These are phyloP conservation scores for Cerioporus squamosus DNA, from an alignment of 1,284 basidiomycete genomes.

Conservation along the genomic window DNA sequence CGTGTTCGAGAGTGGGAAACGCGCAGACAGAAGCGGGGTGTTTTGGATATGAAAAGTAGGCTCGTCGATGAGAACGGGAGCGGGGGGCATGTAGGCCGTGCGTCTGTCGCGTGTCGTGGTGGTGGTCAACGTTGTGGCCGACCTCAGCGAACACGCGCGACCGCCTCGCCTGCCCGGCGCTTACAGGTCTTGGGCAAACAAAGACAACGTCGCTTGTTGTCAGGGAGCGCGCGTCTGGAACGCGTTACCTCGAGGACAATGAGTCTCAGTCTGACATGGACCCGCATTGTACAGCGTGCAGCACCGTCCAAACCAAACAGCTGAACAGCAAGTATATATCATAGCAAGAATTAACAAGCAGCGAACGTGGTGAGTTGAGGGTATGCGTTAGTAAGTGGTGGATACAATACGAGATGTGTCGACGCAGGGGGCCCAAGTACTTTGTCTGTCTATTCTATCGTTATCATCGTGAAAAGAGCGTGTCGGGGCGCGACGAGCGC, in stretches of 20 bases:
- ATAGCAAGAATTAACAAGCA: background rate
- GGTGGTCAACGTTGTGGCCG: constrained; percentile 24
- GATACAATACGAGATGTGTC: constrained; percentile 10
- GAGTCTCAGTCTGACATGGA: too few relatives aligned
- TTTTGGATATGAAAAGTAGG: constrained; percentile 2
- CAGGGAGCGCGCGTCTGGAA: too few relatives aligned
- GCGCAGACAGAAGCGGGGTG: constrained; percentile 3
- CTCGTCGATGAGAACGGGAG: constrained; percentile 9
- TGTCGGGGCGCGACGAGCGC: background rate
- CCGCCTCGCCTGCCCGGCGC: too few relatives aligned
- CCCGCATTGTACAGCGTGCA: background rate
- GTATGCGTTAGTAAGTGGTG: constrained; percentile 14
- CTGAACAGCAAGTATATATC: background rate
- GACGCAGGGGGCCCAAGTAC: background rate
- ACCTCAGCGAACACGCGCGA: constrained; percentile 17
- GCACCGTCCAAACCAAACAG: background rate
- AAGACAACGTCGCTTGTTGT: constrained; percentile 13
- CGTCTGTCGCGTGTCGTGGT: constrained; percentile 28
- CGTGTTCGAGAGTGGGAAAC: constrained; percentile 15
- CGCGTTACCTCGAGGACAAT: too few relatives aligned
- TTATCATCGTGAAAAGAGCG: background rate
- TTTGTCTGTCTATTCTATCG: constrained; percentile 4
- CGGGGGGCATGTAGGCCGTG: constrained; percentile 23
- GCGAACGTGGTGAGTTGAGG: constrained; percentile 11
- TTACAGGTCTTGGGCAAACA: constrained; percentile 16